Base-by-base conservation (phyloP, 140 eudicot species). In the Stevia rebaudiana region DNA sequence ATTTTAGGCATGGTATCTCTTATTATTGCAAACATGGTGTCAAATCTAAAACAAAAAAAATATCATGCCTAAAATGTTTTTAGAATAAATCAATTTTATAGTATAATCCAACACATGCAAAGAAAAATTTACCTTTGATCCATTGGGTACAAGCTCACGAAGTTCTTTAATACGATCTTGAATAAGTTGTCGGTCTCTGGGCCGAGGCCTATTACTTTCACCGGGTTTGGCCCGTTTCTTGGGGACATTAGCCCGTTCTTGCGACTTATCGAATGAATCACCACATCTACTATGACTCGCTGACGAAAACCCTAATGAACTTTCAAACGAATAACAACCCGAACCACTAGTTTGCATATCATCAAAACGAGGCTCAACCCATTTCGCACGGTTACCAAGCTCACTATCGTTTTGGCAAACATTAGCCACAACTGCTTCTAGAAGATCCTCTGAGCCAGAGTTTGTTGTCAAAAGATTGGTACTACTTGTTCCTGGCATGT, bases 161-260 rank as follows among this genome's bases (percentile, higher is more conserved):
- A 88, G 78, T 72, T 94, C 97, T 80, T 94, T 94, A 21, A 94
- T 85, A 0, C 97, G 97, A 78, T 94, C 99, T 76, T 94, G 99
- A 79, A 94, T 94, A 77, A 94, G 83, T 52, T 94, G 99, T 56
- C 99, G 80, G 60, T 94, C 99, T 64, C 98, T 77, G 12, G 98
- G 98, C 66, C 98, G 68, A 1, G 96, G 98, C 76, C 95, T 73
- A 41, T 79, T 59, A 68, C 81, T 85, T 68, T 92, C 98, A 73
- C 96, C 95, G 11, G 95, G 94, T 58, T 89, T 88, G 28, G 96
- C 90, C 77, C 99, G 79, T 76, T 94, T 94, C 54, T 82, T 94
- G 25, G 70, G 59, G 31, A 18, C 64, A 30, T 63, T 63, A 58
- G 31, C 70, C 22, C 65, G 73, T 73, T 80, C 94, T 50, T 70